Conservation (phyloP, 1,284 basidiomycete species). For the Leccinum fuscescens region DNA sequence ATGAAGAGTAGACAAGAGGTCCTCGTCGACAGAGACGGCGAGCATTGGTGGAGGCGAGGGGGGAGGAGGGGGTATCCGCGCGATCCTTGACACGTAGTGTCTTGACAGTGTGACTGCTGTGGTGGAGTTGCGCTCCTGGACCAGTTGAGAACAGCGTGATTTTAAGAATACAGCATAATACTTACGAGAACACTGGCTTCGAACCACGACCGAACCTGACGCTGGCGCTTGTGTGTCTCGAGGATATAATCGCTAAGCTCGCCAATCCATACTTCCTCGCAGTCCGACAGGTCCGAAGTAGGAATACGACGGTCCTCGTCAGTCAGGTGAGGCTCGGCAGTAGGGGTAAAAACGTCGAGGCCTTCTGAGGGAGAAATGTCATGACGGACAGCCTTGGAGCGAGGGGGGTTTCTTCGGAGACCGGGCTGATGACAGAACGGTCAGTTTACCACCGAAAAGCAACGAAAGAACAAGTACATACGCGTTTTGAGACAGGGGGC, state of each 20-base stretch:
- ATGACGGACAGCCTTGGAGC: constrained; percentile 39
- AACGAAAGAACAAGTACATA: constrained; percentile 35
- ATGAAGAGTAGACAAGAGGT: constrained; percentile 37
- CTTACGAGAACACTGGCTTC: constrained; percentile 60
- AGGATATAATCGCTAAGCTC: constrained; percentile 66
- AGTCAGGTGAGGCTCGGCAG: constrained; percentile 37
- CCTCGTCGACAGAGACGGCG: constrained; percentile 38
- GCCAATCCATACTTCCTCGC: constrained; percentile 67
- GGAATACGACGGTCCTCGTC: constrained; percentile 50
- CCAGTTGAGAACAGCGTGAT: constrained; percentile 10
- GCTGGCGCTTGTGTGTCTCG: constrained; percentile 69
- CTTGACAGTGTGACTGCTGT: constrained; percentile 62
- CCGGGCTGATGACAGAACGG: constrained; percentile 30
- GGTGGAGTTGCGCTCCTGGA: constrained; percentile 63
- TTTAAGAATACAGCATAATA: constrained; percentile 5
- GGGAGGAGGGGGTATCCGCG: constrained; percentile 54
- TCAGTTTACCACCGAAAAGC: background rate
- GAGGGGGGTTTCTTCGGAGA: constrained; percentile 42
- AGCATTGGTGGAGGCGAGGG: constrained; percentile 45
- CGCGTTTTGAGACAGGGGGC: constrained; percentile 51
- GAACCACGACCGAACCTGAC: constrained; percentile 69
- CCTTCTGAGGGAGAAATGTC: constrained; percentile 37
- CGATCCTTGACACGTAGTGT: constrained; percentile 62
- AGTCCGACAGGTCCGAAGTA: constrained; percentile 78
- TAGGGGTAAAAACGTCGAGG: constrained; percentile 33